Percentiles rank a stretch among this genome's conserved stretches.
Conservation (phyloP, 2,329 filamentous ascomycete species). For the Coleophoma crateriformis region DNA sequence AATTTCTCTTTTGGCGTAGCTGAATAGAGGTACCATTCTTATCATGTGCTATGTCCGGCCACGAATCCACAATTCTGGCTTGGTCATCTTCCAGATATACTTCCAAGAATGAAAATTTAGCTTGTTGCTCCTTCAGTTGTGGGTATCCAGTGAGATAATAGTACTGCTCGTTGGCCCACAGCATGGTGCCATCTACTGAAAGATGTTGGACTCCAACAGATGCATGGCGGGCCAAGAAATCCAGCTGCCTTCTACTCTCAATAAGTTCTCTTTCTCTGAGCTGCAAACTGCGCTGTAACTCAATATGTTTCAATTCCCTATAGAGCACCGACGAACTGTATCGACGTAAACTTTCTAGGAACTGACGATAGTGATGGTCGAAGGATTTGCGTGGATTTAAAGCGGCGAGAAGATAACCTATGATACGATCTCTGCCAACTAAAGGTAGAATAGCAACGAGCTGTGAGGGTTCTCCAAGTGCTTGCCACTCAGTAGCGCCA, state of each 20-base stretch:
- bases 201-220: conserved; percentile 23
- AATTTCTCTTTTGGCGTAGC: conserved; percentile 19
- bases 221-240: conserved; percentile 22
- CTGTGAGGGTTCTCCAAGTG: conserved; percentile 16
- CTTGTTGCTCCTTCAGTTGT: conserved; percentile 5
- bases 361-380: conserved; percentile 16
- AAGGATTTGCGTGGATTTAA: conserved; percentile 19
- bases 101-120: conserved; percentile 16
- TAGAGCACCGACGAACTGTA: conserved; percentile 16
- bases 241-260: conserved; percentile 13
- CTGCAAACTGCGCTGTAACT: conserved; percentile 11
- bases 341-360: conserved; percentile 16
- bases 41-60: conserved; percentile 14
- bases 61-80: conserved; percentile 9
- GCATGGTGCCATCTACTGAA: conserved; percentile 13
- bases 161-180: conserved; percentile 23
- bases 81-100: conserved; percentile 17
- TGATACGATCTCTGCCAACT: conserved; percentile 5
- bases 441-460: conserved; percentile 18
- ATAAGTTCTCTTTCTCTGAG: conserved; percentile 13
- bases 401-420: conserved; percentile 19
- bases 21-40: conserved; percentile 14
- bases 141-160: conserved; percentile 15
- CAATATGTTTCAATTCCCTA: conserved; percentile 15
- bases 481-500: conserved; percentile 10